Conservation (phyloP, 495 filamentous ascomycete genomes). For the Hypoxylon perforatum region DNA sequence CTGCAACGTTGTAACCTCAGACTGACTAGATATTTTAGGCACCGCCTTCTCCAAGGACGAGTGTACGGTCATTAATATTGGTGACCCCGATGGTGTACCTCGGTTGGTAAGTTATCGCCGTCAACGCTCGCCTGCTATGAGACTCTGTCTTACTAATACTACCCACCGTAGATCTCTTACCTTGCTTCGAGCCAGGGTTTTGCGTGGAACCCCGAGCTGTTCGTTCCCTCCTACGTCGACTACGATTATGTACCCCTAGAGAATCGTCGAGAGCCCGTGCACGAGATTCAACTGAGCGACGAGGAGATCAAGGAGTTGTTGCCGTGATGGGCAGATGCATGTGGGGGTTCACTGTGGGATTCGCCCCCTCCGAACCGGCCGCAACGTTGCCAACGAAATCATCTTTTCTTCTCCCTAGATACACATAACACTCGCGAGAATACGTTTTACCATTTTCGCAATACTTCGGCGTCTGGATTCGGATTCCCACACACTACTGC, state of each 20-base stretch:
- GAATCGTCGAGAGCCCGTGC: conserved; percentile 72
- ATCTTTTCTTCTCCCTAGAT: conserved; percentile 41
- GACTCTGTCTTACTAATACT: conserved; percentile 14
- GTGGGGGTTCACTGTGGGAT: neutral
- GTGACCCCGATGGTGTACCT: conserved; percentile 68
- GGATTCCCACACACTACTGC: conserved; percentile 39
- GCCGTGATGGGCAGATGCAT: conserved; percentile 49
- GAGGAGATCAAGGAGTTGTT: conserved; percentile 69
- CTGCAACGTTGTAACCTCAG: neutral
- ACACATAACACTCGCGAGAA: conserved; percentile 43
- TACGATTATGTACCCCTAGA: conserved; percentile 69
- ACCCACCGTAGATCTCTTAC: conserved; percentile 68
- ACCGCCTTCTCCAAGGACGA: conserved; percentile 71
- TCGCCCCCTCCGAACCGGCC: neutral
- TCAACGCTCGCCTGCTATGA: neutral
- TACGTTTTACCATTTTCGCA: conserved; percentile 48
- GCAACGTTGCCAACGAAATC: neutral
- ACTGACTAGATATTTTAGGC: conserved; percentile 54
- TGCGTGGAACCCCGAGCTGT: conserved; percentile 76
- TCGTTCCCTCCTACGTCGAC: conserved; percentile 67
- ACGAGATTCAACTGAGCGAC: conserved; percentile 74
- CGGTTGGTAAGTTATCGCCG: conserved; percentile 64
- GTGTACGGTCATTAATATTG: conserved; percentile 75
- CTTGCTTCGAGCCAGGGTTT: conserved; percentile 76
- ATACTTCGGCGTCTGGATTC: conserved; percentile 49